These are phyloP conservation scores for Immersiporthe knoxdaviesiana DNA, from an alignment of 2,329 filamentous ascomycete genomes.

Conservation along the genomic window DNA sequence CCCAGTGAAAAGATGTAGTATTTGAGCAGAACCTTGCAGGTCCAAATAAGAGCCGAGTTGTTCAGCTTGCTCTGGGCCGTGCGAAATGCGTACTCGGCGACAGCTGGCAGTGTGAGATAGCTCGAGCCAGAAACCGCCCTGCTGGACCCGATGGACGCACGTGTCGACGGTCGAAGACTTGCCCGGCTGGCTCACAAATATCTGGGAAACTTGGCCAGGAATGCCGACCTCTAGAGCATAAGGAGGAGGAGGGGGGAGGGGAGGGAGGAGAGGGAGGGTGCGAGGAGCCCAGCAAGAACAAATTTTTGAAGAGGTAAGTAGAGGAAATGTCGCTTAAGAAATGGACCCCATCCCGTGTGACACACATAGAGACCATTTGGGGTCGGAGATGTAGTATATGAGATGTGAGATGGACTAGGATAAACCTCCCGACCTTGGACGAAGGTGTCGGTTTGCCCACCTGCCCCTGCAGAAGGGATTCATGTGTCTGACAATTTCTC, in stretches of 20 bases:
- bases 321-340: constrained; percentile 11
- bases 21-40: constrained; percentile 1
- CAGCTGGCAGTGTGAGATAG: constrained; percentile 9
- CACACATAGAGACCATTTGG: constrained; percentile 19
- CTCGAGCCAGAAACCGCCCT: neutral
- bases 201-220: neutral
- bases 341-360: constrained; percentile 16
- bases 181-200: neutral
- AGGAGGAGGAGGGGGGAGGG: neutral
- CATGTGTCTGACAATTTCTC: constrained; percentile 22
- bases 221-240: neutral
- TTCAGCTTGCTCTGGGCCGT: neutral
- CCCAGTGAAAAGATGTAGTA: neutral
- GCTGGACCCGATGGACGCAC: neutral
- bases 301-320: constrained; percentile 2
- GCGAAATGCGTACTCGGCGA: neutral
- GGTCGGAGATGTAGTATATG: constrained; percentile 22
- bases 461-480: constrained; percentile 22
- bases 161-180: constrained; percentile 1
- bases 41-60: neutral
- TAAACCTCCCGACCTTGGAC: constrained; percentile 7
- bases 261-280: neutral
- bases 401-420: constrained; percentile 8
- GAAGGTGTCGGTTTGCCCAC: constrained; percentile 18
- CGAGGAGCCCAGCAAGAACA: neutral